Percentiles rank a stretch among this genome's conserved stretches.
Conservation (phyloP, 148 eudicot species). For the Pharnaceum exiguum region DNA sequence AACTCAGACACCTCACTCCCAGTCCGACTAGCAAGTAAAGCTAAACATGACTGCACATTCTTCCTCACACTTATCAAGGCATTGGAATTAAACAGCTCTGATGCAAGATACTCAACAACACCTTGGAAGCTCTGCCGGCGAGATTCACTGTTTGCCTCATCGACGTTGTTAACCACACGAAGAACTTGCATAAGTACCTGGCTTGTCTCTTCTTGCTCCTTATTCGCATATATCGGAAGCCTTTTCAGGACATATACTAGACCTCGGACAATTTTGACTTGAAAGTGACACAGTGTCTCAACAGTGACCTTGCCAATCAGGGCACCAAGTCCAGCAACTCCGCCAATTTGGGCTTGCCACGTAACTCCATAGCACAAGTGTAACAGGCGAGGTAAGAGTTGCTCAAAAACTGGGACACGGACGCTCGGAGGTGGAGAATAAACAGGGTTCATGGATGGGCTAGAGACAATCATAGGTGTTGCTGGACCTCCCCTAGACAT, state of each 20-base stretch:
- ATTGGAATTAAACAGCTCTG: slow-evolving; percentile 83
- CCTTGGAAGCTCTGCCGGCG: slow-evolving; percentile 88
- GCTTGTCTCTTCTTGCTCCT: slow-evolving; percentile 94
- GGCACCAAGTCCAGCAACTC: slow-evolving; percentile 92
- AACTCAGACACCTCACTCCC: slow-evolving; percentile 98
- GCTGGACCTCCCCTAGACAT: slow-evolving; percentile 89
- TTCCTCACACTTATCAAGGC: slow-evolving; percentile 80
- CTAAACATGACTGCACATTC: slow-evolving; percentile 91
- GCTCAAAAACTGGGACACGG: slow-evolving; percentile 86
- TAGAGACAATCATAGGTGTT: slow-evolving; percentile 96
- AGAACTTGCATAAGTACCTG: slow-evolving; percentile 93
- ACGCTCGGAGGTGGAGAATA: slow-evolving; percentile 97
- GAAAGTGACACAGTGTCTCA: slow-evolving; percentile 74
- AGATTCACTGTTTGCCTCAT: slow-evolving; percentile 92
- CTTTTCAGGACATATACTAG: slow-evolving; percentile 88
- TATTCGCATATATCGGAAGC: slow-evolving; percentile 85
- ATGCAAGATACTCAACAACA: slow-evolving; percentile 88
- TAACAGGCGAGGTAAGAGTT: slow-evolving; percentile 85
- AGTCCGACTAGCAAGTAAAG: slow-evolving; percentile 95
- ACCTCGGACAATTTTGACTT: slow-evolving; percentile 76
- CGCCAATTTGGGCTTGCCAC: slow-evolving; percentile 98
- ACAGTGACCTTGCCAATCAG: slow-evolving; percentile 96
- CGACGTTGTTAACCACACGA: slow-evolving; percentile 97
- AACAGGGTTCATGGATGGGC: slow-evolving; percentile 95
- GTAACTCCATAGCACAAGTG: slow-evolving; percentile 92